A percentile compares a stretch with the other conserved stretches of the same genome.
Conservation (phyloP, 148 eudicot genomes). For the Rhododendron simsii region DNA sequence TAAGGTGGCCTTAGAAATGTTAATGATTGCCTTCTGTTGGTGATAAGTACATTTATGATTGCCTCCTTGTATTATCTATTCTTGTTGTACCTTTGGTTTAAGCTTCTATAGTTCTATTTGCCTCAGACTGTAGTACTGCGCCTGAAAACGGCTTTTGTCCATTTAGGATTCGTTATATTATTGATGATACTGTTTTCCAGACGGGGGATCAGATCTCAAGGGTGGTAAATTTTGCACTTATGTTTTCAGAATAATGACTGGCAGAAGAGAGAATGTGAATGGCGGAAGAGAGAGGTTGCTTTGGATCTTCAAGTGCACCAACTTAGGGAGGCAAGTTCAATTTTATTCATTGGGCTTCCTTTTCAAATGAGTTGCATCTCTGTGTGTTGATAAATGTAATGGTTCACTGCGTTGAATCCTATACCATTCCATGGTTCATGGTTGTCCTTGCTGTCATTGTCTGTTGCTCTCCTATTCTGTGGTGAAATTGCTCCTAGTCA, state of each 20-base stretch:
- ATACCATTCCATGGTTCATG: neutral
- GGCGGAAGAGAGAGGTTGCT: conserved; percentile 58
- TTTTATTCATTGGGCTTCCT: neutral
- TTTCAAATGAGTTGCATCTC: neutral
- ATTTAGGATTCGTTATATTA: neutral
- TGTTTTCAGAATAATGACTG: conserved; percentile 51
- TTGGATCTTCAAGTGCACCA: conserved; percentile 38
- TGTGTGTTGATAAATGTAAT: neutral
- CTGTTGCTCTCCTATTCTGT: neutral
- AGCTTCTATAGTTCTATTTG: neutral
- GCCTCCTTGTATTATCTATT: neutral
- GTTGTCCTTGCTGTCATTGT: neutral
- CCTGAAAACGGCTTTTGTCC: neutral
- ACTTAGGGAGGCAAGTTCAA: conserved; percentile 45
- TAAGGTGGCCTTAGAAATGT: neutral
- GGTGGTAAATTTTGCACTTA: neutral
- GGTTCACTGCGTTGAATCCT: neutral
- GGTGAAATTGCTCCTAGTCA: neutral
- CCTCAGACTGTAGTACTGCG: neutral
- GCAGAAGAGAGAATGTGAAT: conserved; percentile 45
- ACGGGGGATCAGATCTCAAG: neutral
- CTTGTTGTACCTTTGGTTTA: neutral
- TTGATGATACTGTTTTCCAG: neutral
- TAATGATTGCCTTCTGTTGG: neutral
- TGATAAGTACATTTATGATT: neutral